Evolutionary conservation across 2,329 filamentous ascomycete genomes (phyloP).

Genomic region (Epichloe glyceriae): DNA sequence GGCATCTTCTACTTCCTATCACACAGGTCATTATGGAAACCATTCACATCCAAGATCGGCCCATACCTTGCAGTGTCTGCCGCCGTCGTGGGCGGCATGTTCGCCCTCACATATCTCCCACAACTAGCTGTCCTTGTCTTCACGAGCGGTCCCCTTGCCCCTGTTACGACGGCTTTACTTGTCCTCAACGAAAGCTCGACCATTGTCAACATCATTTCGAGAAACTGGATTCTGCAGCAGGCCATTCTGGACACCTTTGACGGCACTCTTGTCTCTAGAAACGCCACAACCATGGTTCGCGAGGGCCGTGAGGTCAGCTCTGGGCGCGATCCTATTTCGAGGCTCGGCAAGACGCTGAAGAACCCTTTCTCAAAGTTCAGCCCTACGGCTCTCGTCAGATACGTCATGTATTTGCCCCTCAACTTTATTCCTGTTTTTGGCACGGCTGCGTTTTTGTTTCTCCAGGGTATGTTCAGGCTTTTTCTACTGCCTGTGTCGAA

Average conservation of each 20-base stretch:
- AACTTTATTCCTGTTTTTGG: slow-evolving; percentile 90
- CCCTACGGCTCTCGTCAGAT: slow-evolving; percentile 55
- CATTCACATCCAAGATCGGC: slow-evolving; percentile 39
- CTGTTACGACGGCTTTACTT: slow-evolving; percentile 58
- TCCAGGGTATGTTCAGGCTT: slow-evolving; percentile 46
- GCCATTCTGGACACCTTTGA: slow-evolving; percentile 84
- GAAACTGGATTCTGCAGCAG: slow-evolving; percentile 67
- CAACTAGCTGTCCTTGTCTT: slow-evolving; percentile 74
- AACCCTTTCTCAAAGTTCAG: slow-evolving; percentile 44
- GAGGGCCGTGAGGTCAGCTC: slow-evolving; percentile 61
- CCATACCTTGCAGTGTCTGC: slow-evolving; percentile 58
- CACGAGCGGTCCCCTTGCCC: slow-evolving; percentile 70
- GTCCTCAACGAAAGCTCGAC: slow-evolving; percentile 50
- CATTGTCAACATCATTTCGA: slow-evolving; percentile 43
- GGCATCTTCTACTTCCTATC: slow-evolving; percentile 47
- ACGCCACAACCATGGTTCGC: slow-evolving; percentile 49
- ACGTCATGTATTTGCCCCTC: slow-evolving; percentile 75
- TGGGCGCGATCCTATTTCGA: slow-evolving; percentile 41
- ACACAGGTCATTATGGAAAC: slow-evolving; percentile 45
- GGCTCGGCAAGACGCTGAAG: slow-evolving; percentile 45
- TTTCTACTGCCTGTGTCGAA: background rate
- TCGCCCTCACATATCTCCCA: slow-evolving; percentile 73
- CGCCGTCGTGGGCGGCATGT: slow-evolving; percentile 67
- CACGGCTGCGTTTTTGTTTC: slow-evolving; percentile 63
- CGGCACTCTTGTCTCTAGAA: slow-evolving; percentile 45